These are phyloP conservation scores for Intubia oerlemansii DNA, from an alignment of 2,329 filamentous ascomycete species.

Conservation along the genomic window DNA sequence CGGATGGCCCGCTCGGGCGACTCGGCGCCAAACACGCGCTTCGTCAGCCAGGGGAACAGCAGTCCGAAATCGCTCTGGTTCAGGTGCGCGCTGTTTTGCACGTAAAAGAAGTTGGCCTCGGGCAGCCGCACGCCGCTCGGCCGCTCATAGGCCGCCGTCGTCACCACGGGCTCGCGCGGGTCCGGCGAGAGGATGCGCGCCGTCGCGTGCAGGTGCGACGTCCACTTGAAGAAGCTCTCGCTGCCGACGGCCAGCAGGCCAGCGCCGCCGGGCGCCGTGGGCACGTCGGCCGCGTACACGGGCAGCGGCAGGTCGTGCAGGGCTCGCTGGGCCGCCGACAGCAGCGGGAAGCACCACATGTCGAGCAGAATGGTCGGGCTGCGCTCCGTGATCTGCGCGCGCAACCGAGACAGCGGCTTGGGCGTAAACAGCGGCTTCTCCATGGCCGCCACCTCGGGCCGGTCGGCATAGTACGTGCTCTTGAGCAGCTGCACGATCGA, in stretches of 20 bases:
- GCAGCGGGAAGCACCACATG: constrained; percentile 58
- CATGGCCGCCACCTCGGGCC: constrained; percentile 22
- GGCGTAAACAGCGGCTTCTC: constrained; percentile 41
- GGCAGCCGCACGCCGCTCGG: constrained; percentile 19
- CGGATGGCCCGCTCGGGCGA: constrained; percentile 36
- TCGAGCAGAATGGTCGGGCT: constrained; percentile 53
- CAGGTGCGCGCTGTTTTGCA: constrained; percentile 52
- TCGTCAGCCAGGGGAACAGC: constrained; percentile 52
- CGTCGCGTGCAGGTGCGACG: constrained; percentile 46
- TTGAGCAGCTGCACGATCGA: constrained; percentile 61
- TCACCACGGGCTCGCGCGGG: constrained; percentile 21
- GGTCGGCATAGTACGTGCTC: constrained; percentile 45
- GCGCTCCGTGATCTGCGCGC: constrained; percentile 43
- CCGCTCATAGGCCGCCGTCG: constrained; percentile 19
- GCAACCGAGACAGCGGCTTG: constrained; percentile 28
- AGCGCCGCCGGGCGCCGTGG: constrained; percentile 28
- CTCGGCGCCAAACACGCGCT: constrained; percentile 32
- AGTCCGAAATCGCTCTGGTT: constrained; percentile 70
- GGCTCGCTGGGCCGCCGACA: constrained; percentile 36
- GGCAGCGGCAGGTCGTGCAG: constrained; percentile 58
- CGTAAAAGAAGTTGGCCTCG: constrained; percentile 53
- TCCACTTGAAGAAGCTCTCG: constrained; percentile 62
- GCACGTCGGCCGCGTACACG: constrained; percentile 28
- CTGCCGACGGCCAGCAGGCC: constrained; percentile 52
- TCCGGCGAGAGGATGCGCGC: constrained; percentile 41